phyloP scores from a whole-genome alignment of 345 rosid species.

The Brassica cretica region DNA sequence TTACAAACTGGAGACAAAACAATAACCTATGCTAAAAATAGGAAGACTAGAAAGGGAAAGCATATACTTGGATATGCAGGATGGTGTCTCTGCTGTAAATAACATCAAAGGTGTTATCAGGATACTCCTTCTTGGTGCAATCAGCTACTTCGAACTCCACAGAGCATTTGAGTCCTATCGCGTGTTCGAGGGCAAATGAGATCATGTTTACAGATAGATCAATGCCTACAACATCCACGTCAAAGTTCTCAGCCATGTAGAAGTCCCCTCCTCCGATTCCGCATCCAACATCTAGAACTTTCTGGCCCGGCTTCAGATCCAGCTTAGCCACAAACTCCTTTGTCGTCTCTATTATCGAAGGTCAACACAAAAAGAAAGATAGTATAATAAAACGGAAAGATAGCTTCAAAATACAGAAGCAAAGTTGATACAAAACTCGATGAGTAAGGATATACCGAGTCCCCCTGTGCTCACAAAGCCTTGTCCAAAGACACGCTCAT shows the following conservation, averaged over 20 bases:
- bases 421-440: not conserved
- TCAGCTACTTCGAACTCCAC: conserved; percentile 98
- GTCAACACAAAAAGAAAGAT: conserved; percentile 4
- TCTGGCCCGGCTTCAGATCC: conserved; percentile 89
- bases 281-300: conserved; percentile 96
- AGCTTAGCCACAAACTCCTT: conserved; percentile 88
- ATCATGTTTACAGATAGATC: conserved; percentile 95
- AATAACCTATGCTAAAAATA: not conserved
- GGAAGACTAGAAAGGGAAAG: not conserved
- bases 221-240: conserved; percentile 86
- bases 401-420: conserved; percentile 16
- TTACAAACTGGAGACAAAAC: not conserved
- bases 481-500: conserved; percentile 89
- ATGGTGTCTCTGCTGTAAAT: conserved; percentile 98
- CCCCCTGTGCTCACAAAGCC: conserved; percentile 99
- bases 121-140: conserved; percentile 84
- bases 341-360: conserved; percentile 74
- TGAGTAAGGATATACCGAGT: conserved; percentile 53
- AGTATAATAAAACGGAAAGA: not conserved
- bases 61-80: conserved; percentile 80
- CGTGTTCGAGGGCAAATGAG: conserved; percentile 90
- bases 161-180: conserved; percentile 81
- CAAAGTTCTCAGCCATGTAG: conserved; percentile 93
- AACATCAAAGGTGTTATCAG: conserved; percentile 80
- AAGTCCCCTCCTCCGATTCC: conserved; percentile 99